These are phyloP conservation scores for Neurospora tetraspora DNA, from an alignment of 495 filamentous ascomycete genomes.

Conservation along the genomic window DNA sequence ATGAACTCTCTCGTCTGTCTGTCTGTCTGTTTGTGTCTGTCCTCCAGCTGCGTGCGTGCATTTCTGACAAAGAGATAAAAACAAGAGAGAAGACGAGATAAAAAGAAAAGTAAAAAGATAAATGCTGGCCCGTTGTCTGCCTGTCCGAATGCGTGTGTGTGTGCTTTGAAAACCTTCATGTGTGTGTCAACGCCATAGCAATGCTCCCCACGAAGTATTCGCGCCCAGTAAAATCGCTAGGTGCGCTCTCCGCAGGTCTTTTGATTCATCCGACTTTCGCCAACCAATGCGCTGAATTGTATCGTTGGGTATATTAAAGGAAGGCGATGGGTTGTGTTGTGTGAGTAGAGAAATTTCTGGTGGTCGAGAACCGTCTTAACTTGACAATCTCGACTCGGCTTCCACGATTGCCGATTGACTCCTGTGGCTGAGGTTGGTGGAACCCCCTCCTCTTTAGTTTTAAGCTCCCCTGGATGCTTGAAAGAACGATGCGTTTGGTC, in stretches of 20 bases:
- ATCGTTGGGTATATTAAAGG: neutral
- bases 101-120: neutral
- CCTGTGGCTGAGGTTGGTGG: neutral
- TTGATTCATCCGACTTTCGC: neutral
- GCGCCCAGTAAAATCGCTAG: neutral
- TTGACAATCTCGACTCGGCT: neutral
- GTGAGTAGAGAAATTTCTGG: neutral
- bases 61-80: neutral
- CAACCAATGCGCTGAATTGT: neutral
- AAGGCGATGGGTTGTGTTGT: neutral
- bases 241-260: neutral
- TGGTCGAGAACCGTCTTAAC: neutral
- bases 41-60: neutral
- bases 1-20: neutral
- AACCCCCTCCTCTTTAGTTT: neutral
- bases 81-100: neutral
- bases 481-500: slow-evolving; percentile 34
- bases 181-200: slow-evolving; percentile 18
- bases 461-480: slow-evolving; percentile 7
- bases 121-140: slow-evolving; percentile 1
- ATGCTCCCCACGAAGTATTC: slow-evolving; percentile 6
- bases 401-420: neutral
- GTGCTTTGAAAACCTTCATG: slow-evolving; percentile 6
- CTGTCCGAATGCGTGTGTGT: slow-evolving; percentile 4
- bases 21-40: neutral